These are phyloP conservation scores for Fistulinella cinereoalba DNA, from an alignment of 1,284 basidiomycete genomes.

Conservation along the genomic window DNA sequence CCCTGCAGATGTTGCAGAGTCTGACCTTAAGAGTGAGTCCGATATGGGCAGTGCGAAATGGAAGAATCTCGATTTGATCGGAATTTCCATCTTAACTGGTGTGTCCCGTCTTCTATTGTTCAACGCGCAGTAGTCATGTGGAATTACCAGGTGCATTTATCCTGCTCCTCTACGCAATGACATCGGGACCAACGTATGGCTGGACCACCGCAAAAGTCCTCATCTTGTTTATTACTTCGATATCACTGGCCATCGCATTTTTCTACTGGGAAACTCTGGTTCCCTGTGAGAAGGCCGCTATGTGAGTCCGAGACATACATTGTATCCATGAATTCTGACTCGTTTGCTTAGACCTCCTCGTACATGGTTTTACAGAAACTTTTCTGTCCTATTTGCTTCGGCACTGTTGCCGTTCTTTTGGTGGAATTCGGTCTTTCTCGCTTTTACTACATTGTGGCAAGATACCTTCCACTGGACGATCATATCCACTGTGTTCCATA, in stretches of 20 bases:
- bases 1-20: constrained; percentile 16
- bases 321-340: background rate
- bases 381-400: constrained; percentile 37
- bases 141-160: constrained; percentile 29
- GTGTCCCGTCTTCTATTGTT: background rate
- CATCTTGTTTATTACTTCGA: constrained; percentile 36
- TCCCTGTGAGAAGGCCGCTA: constrained; percentile 32
- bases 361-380: constrained; percentile 41
- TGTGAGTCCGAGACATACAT: constrained; percentile 24
- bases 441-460: constrained; percentile 39
- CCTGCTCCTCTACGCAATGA: constrained; percentile 43
- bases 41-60: constrained; percentile 12
- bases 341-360: constrained; percentile 33
- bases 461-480: constrained; percentile 35
- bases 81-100: constrained; percentile 34
- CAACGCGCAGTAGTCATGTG: constrained; percentile 5
- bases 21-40: background rate
- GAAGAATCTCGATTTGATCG: constrained; percentile 31
- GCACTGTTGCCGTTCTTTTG: constrained; percentile 41
- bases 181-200: constrained; percentile 36
- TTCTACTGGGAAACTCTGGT: constrained; percentile 40
- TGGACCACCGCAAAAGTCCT: constrained; percentile 38
- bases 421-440: constrained; percentile 33
- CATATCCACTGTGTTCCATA: constrained; percentile 32
- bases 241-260: constrained; percentile 35